phyloP scores from a whole-genome alignment of 2,329 filamentous ascomycete genomes.

The Alternaria arborescens region DNA sequence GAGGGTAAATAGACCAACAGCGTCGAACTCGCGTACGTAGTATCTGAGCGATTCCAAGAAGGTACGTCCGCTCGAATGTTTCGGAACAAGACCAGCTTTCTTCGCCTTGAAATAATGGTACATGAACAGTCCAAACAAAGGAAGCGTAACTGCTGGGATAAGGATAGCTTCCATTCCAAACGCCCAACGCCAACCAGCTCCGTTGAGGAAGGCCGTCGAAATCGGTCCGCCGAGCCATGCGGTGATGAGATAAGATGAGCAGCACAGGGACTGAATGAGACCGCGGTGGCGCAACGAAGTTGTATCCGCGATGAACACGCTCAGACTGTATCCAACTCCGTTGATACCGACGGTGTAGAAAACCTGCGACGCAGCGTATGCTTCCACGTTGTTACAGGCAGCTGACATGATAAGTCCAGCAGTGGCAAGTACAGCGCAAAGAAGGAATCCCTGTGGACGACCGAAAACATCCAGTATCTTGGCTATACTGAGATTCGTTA shows the following conservation, averaged over 20 bases:
- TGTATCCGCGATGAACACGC: conserved; percentile 71
- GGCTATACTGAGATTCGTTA: conserved; percentile 47
- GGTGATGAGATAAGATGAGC: conserved; percentile 32
- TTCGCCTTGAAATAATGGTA: conserved; percentile 67
- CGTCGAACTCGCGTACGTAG: conserved; percentile 70
- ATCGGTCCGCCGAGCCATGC: conserved; percentile 31
- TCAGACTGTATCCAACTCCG: conserved; percentile 2
- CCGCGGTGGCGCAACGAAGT: conserved; percentile 69
- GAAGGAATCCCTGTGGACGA: conserved; percentile 44
- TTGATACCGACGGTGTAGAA: conserved; percentile 59
- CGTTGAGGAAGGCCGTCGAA: conserved; percentile 51
- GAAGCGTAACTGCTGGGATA: conserved; percentile 66
- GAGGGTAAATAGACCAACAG: conserved; percentile 67
- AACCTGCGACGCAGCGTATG: conserved; percentile 69
- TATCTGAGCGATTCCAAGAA: conserved; percentile 57
- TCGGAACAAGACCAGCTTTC: conserved; percentile 59
- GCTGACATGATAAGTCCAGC: conserved; percentile 70
- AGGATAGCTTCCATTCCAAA: conserved; percentile 73
- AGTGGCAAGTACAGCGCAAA: conserved; percentile 32
- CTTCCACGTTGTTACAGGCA: conserved; percentile 64
- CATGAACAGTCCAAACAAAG: conserved; percentile 67
- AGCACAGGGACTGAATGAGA: conserved; percentile 63
- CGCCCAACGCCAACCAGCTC: conserved; percentile 69
- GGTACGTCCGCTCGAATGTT: not conserved
- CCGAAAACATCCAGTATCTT: conserved; percentile 52